Percentiles rank a stretch among this genome's conserved stretches.
These are phyloP conservation scores for Aspergillus hiratsukae DNA, from an alignment of 2,329 filamentous ascomycete species.

Conservation along the genomic window DNA sequence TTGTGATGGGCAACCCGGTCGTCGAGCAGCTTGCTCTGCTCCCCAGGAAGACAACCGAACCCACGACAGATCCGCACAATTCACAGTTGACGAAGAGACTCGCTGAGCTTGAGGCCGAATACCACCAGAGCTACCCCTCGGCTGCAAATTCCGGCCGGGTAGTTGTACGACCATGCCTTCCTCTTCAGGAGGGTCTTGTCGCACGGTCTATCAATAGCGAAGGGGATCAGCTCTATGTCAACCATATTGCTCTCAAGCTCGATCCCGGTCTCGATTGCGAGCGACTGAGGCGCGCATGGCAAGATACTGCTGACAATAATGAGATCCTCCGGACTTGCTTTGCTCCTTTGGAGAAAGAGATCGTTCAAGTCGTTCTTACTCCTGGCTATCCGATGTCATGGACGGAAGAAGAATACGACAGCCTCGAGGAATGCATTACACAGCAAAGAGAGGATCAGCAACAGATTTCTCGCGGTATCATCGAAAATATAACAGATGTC, in stretches of 20 bases:
- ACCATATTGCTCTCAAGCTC: constrained; percentile 36
- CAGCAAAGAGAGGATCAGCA: constrained; percentile 6
- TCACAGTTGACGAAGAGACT: constrained; percentile 10
- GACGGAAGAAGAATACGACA: constrained; percentile 15
- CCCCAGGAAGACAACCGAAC: constrained; percentile 11
- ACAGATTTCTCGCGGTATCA: constrained; percentile 21
- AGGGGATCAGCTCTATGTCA: constrained; percentile 33
- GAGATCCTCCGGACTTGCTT: constrained; percentile 40
- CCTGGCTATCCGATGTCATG: constrained; percentile 14
- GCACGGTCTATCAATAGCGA: constrained; percentile 33
- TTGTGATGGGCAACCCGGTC: constrained; percentile 31
- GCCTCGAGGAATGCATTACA: constrained; percentile 12
- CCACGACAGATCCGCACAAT: not conserved
- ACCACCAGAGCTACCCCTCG: constrained; percentile 10
- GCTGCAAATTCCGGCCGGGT: not conserved
- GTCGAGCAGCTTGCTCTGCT: constrained; percentile 31
- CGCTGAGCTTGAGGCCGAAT: constrained; percentile 16
- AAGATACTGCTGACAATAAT: constrained; percentile 24
- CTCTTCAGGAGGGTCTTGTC: constrained; percentile 33
- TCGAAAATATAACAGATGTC: constrained; percentile 18
- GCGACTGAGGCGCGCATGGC: constrained; percentile 26
- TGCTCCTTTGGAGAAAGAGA: constrained; percentile 28
- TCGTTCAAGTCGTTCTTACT: constrained; percentile 33
- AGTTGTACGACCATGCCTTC: constrained; percentile 25
- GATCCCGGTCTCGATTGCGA: constrained; percentile 22